phyloP scores from a whole-genome alignment of 305 asterid genomes.

The Ilex paraguariensis region DNA sequence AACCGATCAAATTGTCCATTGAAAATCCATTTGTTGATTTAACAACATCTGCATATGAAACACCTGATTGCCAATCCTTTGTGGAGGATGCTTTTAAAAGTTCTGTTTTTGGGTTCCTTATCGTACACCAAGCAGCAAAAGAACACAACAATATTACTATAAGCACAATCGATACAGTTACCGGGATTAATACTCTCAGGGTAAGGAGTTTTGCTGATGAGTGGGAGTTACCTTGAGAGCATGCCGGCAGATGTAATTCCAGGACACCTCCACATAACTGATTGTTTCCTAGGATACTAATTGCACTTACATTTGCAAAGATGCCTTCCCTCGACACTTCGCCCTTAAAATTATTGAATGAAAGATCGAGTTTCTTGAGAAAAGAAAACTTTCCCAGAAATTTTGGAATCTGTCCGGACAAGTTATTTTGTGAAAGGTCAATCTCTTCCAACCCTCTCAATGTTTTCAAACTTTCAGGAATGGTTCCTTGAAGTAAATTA shows the following conservation, averaged over 20 bases:
- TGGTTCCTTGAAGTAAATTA: not conserved
- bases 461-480: not conserved
- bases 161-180: not conserved
- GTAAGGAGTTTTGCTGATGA: not conserved
- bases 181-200: not conserved
- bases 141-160: not conserved
- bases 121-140: not conserved
- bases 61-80: not conserved
- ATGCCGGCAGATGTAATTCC: slow-evolving; percentile 4
- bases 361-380: slow-evolving; percentile 16
- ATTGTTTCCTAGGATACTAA: slow-evolving; percentile 7
- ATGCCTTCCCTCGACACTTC: slow-evolving; percentile 13
- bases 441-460: slow-evolving; percentile 1
- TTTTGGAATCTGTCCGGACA: slow-evolving; percentile 15
- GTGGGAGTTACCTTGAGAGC: slow-evolving; percentile 1
- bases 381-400: slow-evolving; percentile 4
- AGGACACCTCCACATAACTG: slow-evolving; percentile 15
- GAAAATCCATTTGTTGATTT: slow-evolving; percentile 1
- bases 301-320: slow-evolving; percentile 7
- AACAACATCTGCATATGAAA: not conserved
- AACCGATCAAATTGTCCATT: not conserved
- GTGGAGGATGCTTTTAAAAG: not conserved
- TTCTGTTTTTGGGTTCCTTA: not conserved
- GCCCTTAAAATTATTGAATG: slow-evolving; percentile 17
- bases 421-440: slow-evolving; percentile 14